A percentile compares a stretch with the other conserved stretches of the same genome.
phyloP scores from a whole-genome alignment of 2,329 filamentous ascomycete genomes.

The Colletotrichum chrysophilum region DNA sequence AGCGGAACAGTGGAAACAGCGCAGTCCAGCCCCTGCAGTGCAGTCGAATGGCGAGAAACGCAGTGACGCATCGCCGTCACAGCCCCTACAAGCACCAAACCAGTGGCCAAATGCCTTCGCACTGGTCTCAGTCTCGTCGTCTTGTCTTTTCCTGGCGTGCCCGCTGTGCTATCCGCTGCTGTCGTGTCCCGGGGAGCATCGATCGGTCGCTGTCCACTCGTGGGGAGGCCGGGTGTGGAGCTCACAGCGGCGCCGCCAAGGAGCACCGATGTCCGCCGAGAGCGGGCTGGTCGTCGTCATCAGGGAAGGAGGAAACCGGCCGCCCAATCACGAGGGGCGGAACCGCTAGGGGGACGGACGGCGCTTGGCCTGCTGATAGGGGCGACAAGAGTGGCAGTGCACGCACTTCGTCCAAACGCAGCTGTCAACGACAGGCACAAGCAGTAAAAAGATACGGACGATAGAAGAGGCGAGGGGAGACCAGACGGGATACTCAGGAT shows the following conservation, averaged over 20 bases:
- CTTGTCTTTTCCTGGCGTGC: not conserved
- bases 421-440: not conserved
- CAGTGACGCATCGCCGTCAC: conserved; percentile 6
- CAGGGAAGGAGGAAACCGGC: not conserved
- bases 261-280: conserved; percentile 16
- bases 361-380: conserved; percentile 1
- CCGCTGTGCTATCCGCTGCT: not conserved
- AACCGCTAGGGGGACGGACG: not conserved
- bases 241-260: conserved; percentile 19
- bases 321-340: conserved; percentile 2
- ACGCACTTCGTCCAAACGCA: conserved; percentile 6
- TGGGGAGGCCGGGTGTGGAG: conserved; percentile 8
- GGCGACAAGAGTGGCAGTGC: conserved; percentile 4
- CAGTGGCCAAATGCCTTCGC: not conserved
- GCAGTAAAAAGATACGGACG: not conserved
- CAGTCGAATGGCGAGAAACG: not conserved
- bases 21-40: not conserved
- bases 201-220: not conserved
- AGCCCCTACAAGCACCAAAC: not conserved
- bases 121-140: not conserved
- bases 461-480: not conserved
- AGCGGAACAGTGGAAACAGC: not conserved
- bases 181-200: not conserved
- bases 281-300: conserved; percentile 20
- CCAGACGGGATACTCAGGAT: not conserved